phyloP scores from a whole-genome alignment of 352 stramenopile species.

The Pythium monospermum region DNA sequence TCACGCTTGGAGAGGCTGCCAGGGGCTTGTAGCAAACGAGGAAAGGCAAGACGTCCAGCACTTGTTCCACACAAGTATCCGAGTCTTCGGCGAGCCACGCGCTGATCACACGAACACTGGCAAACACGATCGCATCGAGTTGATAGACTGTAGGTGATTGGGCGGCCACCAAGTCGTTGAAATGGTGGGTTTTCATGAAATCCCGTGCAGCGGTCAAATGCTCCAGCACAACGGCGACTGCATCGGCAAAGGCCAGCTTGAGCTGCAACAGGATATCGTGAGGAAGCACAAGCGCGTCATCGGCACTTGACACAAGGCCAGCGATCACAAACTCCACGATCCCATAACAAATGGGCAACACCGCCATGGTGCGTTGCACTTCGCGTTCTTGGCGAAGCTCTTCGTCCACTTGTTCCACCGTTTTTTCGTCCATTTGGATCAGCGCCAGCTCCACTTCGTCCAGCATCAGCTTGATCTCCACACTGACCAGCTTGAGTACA shows the following conservation, averaged over 20 bases:
- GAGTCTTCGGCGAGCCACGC: conserved; percentile 84
- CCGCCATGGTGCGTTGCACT: conserved; percentile 41
- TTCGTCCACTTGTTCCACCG: conserved; percentile 44
- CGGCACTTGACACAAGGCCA: conserved; percentile 47
- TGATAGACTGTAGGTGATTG: conserved; percentile 36
- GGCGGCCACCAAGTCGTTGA: conserved; percentile 35
- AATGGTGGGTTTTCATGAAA: conserved; percentile 71
- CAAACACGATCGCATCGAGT: conserved; percentile 70
- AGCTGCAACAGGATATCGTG: conserved; percentile 70
- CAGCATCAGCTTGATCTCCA: conserved; percentile 85
- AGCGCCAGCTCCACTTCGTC: conserved; percentile 74
- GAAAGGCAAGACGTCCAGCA: conserved; percentile 71
- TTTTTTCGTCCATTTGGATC: conserved; percentile 59
- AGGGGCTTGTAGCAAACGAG: conserved; percentile 73
- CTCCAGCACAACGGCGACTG: conserved; percentile 68
- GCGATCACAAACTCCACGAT: conserved; percentile 70
- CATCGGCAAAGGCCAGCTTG: conserved; percentile 62
- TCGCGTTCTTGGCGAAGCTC: conserved; percentile 39
- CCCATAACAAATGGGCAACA: conserved; percentile 75
- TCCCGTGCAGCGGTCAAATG: conserved; percentile 61
- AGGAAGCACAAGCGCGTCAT: conserved; percentile 42
- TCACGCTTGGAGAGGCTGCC: conserved; percentile 6
- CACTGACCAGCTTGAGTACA: conserved; percentile 69
- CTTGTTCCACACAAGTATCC: conserved; percentile 58
- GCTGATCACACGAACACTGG: conserved; percentile 67